A percentile compares a stretch with the other conserved stretches of the same genome.
Evolutionary conservation across 805 yeast genomes (phyloP).

Genomic region (Yarrowia keelungensis): DNA sequence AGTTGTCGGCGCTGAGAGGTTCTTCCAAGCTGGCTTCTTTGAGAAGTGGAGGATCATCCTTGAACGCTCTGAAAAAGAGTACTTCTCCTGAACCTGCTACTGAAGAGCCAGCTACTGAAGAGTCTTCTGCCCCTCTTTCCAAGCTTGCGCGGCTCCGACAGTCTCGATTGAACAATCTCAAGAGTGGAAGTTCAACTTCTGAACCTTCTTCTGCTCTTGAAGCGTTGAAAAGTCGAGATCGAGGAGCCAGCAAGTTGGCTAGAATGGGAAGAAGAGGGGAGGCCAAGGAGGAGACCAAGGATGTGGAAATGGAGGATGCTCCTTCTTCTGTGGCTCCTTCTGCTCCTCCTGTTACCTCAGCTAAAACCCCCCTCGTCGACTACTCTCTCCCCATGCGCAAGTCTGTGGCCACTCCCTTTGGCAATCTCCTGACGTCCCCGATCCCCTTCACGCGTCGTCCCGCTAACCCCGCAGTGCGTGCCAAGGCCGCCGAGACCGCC

Average conservation of each 20-base stretch:
- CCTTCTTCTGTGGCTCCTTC: background rate
- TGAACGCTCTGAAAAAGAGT: background rate
- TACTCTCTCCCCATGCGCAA: background rate
- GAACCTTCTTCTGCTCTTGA: background rate
- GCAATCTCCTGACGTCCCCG: constrained; percentile 5
- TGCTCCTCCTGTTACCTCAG: too few species aligned
- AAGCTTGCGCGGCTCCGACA: constrained; percentile 10
- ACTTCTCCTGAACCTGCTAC: background rate
- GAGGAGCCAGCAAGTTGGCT: constrained; percentile 10
- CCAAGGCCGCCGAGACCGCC: constrained; percentile 30
- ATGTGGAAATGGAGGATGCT: background rate
- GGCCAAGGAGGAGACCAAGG: background rate
- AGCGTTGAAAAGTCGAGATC: constrained; percentile 2
- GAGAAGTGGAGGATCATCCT: background rate
- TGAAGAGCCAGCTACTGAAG: background rate
- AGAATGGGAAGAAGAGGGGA: constrained; percentile 1
- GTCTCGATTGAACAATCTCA: constrained; percentile 15
- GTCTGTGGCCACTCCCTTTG: constrained; percentile 1
- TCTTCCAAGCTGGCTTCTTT: constrained; percentile 3
- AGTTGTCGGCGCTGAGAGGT: background rate
- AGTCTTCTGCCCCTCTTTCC: background rate
- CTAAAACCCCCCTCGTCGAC: background rate
- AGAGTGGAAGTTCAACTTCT: background rate
- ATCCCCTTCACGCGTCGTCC: constrained; percentile 24
- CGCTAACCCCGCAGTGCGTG: constrained; percentile 34